Base-by-base conservation (phyloP, 176 grass and related monocot genomes). In the Phragmites australis region DNA sequence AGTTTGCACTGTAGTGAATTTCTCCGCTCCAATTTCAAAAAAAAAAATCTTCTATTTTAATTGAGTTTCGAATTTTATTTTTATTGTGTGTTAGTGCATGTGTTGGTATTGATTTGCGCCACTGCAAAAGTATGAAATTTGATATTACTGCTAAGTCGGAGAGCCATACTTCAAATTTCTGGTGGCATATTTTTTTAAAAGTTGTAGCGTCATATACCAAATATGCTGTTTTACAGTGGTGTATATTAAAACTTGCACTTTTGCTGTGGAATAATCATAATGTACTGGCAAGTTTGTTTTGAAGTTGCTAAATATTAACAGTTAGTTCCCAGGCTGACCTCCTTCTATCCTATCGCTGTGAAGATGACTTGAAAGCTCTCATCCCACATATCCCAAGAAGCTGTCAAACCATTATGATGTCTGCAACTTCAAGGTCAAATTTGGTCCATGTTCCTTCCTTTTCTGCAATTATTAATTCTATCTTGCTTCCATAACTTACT, bases 321-420 rank as follows among this genome's bases (percentile, higher is more conserved):
- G 77, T 88, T 83, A 68, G 45, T 85, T 89, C 69, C 68, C 85
- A 97, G 95, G 95, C 92, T 90, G 95, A 94, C 80, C 85, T 97
- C 37, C 92, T 97, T 13, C 87, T 97, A 65, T 97, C 95, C 37
- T 92, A 97, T 83, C 92, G 92, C 25, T 94, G 91, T 70, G 95
- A 97, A 77, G 88, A 92, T 85, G 95, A 93, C 57, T 82, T 97
- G 52, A 97, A 97, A 84, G 90, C 81, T 29, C 79, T 97, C 54
- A 56, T 90, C 25, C 75, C 88, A 65, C 95, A 97, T 90, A 82
- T 97, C 21, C 87, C 91, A 82, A 81, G 94, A 52, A 88, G 94
- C 79, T 97, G 90, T 81, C 95, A 97, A 60, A 83, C 89, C 82
- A 90, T 97, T 82, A 77, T 97, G 46, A 97, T 97, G 95, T 97